Base-by-base conservation (phyloP, 164 flowering plant genomes). In the Echeveria elegans region DNA sequence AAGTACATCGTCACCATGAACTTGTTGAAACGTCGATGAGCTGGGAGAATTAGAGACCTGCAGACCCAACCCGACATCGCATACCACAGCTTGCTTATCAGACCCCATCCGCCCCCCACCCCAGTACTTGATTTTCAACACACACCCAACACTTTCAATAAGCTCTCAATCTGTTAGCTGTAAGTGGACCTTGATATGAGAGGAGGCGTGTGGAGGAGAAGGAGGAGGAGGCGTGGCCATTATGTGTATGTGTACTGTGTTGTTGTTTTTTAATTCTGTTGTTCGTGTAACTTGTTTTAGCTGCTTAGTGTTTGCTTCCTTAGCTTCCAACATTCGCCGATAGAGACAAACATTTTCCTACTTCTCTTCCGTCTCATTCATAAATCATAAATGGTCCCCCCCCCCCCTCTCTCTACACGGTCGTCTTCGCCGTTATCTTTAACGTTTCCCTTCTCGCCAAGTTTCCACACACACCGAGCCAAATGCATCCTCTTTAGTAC, bases 271-370 rank as follows among this genome's bases (percentile, higher is more conserved):
- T n/a, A n/a, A n/a, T n/a, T n/a, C n/a, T 56, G 61, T 12, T 50
- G 32, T 56, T 52, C 28, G 29, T 29, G n/a, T n/a, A n/a, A 19
- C 10, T 50, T 21, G 11, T 50, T 21, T 6, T 50, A n/a, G n/a
- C n/a, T 50, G 10, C 21, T 68, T 60, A 32, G 40, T 73, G 34
- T 72, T 77, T 88, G 91, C 81, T 85, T 81, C 89, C 87, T 72
- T 73, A 78, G 82, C 80, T 67, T 79, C 88, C 86, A 85, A 85
- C 95, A 86, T 85, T 85, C 88, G 75, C 71, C 71, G 58, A 74
- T 68, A 76, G 38, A 43, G 75, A 74, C 80, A 77, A 77, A 72
- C 52, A 56, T 56, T 56, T 56, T 28, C 12, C 61, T 26, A 26
- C 61, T 11, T 8, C 31, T 56, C 61, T 56, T 56, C 61, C 61